phyloP scores from a whole-genome alignment of 441 rosid species.

The Brassica hybrid region DNA sequence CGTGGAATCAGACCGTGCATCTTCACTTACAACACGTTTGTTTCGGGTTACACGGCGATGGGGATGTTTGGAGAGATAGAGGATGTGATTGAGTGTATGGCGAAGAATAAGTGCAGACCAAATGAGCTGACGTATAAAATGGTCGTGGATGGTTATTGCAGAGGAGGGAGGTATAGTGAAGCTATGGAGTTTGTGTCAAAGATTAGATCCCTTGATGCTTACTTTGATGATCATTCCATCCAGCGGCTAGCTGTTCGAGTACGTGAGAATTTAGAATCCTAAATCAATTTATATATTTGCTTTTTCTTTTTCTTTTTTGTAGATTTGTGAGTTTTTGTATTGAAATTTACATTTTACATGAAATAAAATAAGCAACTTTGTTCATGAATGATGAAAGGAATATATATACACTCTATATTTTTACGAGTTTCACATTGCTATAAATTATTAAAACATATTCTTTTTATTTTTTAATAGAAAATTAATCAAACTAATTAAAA shows the following conservation, averaged over 20 bases:
- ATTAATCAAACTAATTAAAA: too few species aligned
- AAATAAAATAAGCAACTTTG: conserved; percentile 9
- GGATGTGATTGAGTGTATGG: conserved; percentile 75
- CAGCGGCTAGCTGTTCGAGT: conserved; percentile 67
- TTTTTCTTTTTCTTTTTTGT: background rate
- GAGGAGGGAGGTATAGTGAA: conserved; percentile 63
- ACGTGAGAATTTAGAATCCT: conserved; percentile 56
- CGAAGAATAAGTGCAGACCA: conserved; percentile 70
- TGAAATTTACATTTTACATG: too few species aligned
- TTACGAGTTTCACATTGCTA: background rate
- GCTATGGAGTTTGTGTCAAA: conserved; percentile 80
- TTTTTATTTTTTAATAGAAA: too few species aligned
- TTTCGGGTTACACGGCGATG: conserved; percentile 70
- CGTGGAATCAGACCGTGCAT: conserved; percentile 78
- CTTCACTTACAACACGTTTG: conserved; percentile 83
- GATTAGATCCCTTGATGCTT: conserved; percentile 61
- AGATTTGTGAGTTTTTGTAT: too few species aligned
- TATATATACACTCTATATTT: too few species aligned
- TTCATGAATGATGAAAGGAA: background rate
- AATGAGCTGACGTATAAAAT: conserved; percentile 84
- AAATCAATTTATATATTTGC: background rate
- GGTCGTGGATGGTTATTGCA: conserved; percentile 84
- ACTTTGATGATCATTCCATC: conserved; percentile 54
- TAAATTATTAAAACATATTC: too few species aligned
- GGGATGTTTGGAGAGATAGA: conserved; percentile 71